These are phyloP conservation scores for Gautieria morchelliformis DNA, from an alignment of 768 basidiomycete genomes.

Conservation along the genomic window DNA sequence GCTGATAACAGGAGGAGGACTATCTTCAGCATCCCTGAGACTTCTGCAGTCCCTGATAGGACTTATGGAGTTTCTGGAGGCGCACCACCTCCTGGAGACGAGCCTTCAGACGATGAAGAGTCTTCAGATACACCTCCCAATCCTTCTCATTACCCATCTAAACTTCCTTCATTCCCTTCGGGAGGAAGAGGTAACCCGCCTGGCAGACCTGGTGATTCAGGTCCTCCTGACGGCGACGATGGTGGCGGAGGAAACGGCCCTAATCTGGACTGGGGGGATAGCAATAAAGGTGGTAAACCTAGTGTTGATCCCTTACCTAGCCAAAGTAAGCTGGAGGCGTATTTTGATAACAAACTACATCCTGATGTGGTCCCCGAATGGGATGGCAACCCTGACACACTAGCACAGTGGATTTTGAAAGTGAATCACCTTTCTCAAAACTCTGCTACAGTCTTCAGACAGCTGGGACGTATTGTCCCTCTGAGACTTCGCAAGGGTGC, in stretches of 20 bases:
- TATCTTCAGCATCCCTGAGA: too few species aligned
- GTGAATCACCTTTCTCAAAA: slow-evolving; percentile 18
- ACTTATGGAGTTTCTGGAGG: too few species aligned
- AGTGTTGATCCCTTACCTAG: not conserved
- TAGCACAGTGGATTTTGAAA: slow-evolving; percentile 22
- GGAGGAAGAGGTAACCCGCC: too few species aligned
- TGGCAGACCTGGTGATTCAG: not conserved
- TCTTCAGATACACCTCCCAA: too few species aligned
- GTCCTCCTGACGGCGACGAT: not conserved
- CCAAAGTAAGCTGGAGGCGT: slow-evolving; percentile 8
- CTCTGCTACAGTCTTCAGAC: slow-evolving; percentile 15
- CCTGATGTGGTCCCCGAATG: slow-evolving; percentile 22
- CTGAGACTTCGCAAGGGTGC: slow-evolving; percentile 15
- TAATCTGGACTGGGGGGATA: not conserved
- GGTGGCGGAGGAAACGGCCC: not conserved
- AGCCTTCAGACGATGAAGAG: too few species aligned
- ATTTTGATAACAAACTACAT: slow-evolving; percentile 26
- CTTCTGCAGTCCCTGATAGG: too few species aligned
- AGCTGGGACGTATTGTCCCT: slow-evolving; percentile 24
- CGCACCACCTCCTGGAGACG: too few species aligned
- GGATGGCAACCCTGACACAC: slow-evolving; percentile 22
- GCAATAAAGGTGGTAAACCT: not conserved
- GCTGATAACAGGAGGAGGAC: too few species aligned
- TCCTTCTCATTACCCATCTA: too few species aligned
- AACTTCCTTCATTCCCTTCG: too few species aligned